phyloP scores from a whole-genome alignment of 306 rosid genomes.

The Malus orientalis region DNA sequence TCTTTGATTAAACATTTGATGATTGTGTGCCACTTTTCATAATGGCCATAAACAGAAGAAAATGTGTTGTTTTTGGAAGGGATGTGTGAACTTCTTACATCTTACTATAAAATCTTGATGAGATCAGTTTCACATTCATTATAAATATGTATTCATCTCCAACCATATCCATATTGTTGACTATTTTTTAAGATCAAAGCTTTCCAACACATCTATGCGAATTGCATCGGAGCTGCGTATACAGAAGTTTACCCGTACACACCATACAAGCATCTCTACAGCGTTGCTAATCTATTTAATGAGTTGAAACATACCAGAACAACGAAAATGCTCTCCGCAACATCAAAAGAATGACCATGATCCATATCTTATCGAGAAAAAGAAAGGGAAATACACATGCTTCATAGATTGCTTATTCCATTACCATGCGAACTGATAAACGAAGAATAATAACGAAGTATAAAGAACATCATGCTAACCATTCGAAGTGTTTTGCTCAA shows the following conservation, averaged over 20 bases:
- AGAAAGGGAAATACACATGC: neutral
- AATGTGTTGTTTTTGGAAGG: neutral
- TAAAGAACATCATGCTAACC: neutral
- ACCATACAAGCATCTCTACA: neutral
- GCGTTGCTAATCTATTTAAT: neutral
- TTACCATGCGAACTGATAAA: neutral
- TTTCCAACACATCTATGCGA: neutral
- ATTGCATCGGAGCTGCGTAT: neutral
- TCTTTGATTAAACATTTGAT: neutral
- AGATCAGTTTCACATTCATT: neutral
- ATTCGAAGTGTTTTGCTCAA: neutral
- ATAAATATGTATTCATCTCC: neutral
- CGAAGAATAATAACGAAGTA: neutral
- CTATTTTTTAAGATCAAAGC: neutral
- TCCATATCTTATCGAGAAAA: neutral
- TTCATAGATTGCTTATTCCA: neutral
- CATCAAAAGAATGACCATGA: neutral
- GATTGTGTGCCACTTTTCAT: neutral
- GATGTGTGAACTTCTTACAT: neutral
- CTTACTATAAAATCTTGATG: neutral
- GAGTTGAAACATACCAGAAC: slow-evolving; percentile 1
- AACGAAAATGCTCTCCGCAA: neutral
- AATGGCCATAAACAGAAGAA: neutral
- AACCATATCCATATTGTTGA: neutral
- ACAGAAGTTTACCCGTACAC: neutral